Evolutionary conservation across 2,329 filamentous ascomycete species (phyloP).

Genomic region (Thelonectria discophora): DNA sequence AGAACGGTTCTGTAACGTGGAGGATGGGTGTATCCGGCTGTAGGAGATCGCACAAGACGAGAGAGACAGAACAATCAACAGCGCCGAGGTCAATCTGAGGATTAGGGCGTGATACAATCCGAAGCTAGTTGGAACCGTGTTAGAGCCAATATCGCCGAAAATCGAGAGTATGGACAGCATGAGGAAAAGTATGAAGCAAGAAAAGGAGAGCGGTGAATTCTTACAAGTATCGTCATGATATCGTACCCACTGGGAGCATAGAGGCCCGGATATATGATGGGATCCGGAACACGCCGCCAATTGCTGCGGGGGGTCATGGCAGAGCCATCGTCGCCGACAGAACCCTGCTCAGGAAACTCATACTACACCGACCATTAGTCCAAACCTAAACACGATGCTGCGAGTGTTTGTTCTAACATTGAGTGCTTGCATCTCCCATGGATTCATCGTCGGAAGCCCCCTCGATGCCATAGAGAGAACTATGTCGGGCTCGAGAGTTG

Average conservation of each 20-base stretch:
- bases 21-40: constrained; percentile 81
- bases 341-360: constrained; percentile 38
- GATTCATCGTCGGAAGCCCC: constrained; percentile 34
- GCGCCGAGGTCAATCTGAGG: constrained; percentile 82
- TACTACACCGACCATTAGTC: constrained; percentile 34
- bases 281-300: constrained; percentile 49
- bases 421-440: constrained; percentile 40
- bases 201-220: constrained; percentile 32
- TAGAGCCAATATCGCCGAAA: neutral
- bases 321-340: constrained; percentile 34
- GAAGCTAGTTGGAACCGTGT: constrained; percentile 51
- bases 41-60: constrained; percentile 82
- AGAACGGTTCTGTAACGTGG: constrained; percentile 84
- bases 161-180: neutral
- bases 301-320: constrained; percentile 27
- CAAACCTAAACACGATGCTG: neutral
- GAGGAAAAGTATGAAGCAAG: neutral
- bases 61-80: constrained; percentile 84
- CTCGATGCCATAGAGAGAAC: constrained; percentile 28
- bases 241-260: constrained; percentile 65
- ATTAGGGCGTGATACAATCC: constrained; percentile 74
- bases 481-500: constrained; percentile 1
- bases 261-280: constrained; percentile 64
- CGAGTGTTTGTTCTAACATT: constrained; percentile 30
- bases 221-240: constrained; percentile 64